Conservation (phyloP, 2,329 filamentous ascomycete genomes). For the Apiospora pterosperma region DNA sequence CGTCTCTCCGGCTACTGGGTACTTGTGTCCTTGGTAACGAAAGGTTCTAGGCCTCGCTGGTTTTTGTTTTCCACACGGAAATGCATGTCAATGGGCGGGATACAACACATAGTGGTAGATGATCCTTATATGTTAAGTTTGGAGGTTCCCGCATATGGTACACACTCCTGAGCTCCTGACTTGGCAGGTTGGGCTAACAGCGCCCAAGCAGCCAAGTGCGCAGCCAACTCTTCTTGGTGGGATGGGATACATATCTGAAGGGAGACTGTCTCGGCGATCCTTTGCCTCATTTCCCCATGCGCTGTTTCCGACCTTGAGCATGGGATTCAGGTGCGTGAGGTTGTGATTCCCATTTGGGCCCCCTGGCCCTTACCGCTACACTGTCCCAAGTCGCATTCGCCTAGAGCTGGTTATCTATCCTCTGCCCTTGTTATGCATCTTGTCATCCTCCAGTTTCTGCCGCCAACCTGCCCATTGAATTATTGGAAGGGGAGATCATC, state of each 20-base stretch:
- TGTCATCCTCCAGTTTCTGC: neutral
- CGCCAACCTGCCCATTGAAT: neutral
- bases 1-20: neutral
- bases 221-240: neutral
- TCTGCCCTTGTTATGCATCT: neutral
- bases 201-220: neutral
- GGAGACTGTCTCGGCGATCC: neutral
- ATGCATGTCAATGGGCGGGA: neutral
- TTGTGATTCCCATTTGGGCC: neutral
- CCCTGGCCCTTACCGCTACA: neutral
- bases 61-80: neutral
- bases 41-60: neutral
- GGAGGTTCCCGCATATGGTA: too few species aligned
- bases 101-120: neutral
- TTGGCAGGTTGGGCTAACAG: neutral
- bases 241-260: neutral
- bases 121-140: neutral
- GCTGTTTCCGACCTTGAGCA: too few species aligned
- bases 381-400: neutral
- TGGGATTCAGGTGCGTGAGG: neutral
- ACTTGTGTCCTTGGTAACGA: neutral
- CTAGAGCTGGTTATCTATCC: neutral
- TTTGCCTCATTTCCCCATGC: neutral
- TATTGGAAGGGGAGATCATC: neutral
- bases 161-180: too few species aligned